These are phyloP conservation scores for Phalaenopsis equestris DNA, from an alignment of 106 monocot genomes.

Conservation along the genomic window DNA sequence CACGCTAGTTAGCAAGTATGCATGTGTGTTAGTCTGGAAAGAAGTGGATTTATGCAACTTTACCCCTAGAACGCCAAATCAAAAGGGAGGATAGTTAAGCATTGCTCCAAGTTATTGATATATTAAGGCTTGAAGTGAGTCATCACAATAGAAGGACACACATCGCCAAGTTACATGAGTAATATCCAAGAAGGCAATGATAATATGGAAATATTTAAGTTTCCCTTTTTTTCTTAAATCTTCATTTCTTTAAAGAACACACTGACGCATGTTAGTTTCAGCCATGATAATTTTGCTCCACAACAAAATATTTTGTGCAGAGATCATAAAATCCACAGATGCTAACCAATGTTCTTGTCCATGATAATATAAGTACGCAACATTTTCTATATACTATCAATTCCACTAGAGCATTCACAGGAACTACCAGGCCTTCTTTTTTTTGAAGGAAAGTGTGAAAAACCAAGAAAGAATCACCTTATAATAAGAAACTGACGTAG, in stretches of 20 bases:
- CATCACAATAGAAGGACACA: neutral
- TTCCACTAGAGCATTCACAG: neutral
- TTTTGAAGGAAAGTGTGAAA: neutral
- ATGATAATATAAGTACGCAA: neutral
- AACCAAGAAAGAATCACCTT: slow-evolving; percentile 25
- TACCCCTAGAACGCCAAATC: too few species aligned
- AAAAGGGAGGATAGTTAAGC: too few species aligned
- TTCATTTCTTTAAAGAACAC: neutral
- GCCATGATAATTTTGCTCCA: neutral
- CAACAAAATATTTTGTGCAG: neutral
- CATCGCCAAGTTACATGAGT: neutral
- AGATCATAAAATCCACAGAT: neutral
- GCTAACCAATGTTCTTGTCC: neutral
- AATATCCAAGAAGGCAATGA: neutral
- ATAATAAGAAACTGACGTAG: slow-evolving; percentile 50
- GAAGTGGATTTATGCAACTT: too few species aligned
- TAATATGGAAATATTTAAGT: neutral
- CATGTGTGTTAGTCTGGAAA: too few species aligned
- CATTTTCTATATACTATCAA: neutral
- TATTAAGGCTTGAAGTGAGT: neutral
- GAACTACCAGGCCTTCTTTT: neutral
- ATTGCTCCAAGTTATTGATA: neutral
- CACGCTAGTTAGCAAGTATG: too few species aligned
- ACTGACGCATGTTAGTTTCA: neutral
- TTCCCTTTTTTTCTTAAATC: neutral